Percentiles rank a stretch among this genome's conserved stretches.
Conservation (phyloP, 768 basidiomycete species). For the Fomitopsis serialis region DNA sequence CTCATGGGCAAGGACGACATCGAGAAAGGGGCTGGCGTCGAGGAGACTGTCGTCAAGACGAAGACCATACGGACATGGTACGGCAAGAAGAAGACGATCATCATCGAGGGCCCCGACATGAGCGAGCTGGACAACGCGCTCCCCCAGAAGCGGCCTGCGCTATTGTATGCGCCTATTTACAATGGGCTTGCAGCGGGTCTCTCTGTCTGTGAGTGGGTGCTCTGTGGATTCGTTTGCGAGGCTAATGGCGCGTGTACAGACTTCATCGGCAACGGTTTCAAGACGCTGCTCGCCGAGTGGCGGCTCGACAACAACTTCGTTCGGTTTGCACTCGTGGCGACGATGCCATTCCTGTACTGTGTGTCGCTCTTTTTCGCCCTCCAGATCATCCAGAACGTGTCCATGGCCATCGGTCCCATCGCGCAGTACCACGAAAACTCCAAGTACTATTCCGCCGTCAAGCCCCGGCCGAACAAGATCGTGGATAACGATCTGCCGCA, state of each 20-base stretch:
- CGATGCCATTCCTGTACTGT: constrained; percentile 38
- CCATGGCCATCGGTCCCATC: constrained; percentile 46
- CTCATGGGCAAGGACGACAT: constrained; percentile 19
- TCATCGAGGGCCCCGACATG: constrained; percentile 19
- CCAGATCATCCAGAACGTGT: constrained; percentile 34
- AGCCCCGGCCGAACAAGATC: constrained; percentile 36
- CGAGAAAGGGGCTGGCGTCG: constrained; percentile 14
- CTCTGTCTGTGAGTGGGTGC: constrained; percentile 22
- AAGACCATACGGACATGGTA: constrained; percentile 46
- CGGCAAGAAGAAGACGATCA: constrained; percentile 43
- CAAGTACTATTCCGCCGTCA: constrained; percentile 45
- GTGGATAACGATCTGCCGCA: constrained; percentile 43
- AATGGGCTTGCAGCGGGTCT: constrained; percentile 30
- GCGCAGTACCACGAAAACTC: constrained; percentile 48
- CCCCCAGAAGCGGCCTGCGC: constrained; percentile 24
- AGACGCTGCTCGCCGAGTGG: constrained; percentile 51
- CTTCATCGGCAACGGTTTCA: constrained; percentile 61
- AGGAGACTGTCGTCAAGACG: constrained; percentile 10
- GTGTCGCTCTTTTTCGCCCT: constrained; percentile 44
- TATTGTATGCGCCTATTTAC: constrained; percentile 32
- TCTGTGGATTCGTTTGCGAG: not conserved
- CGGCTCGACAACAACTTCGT: constrained; percentile 39
- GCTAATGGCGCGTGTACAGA: constrained; percentile 31
- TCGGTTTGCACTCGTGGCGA: constrained; percentile 37
- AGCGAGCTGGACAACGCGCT: constrained; percentile 24